A percentile compares a stretch with the other conserved stretches of the same genome.
Conservation (phyloP, 2,329 filamentous ascomycete species). For the Fusarium acutatum region DNA sequence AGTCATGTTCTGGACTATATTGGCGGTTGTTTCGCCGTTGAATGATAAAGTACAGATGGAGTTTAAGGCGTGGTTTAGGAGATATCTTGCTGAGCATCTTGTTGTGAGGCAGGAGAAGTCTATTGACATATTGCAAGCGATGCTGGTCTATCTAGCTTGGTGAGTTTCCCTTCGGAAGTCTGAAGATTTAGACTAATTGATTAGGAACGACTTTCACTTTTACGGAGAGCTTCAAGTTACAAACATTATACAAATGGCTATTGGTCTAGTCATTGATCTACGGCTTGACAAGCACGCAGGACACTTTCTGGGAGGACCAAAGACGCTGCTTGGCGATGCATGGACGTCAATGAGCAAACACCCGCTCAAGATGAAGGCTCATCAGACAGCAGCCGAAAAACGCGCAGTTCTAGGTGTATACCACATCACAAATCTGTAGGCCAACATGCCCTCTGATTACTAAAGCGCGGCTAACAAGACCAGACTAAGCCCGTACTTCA, state of each 20-base stretch:
- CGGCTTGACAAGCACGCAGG: slow-evolving; percentile 46
- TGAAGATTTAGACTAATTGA: not conserved
- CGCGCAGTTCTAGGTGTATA: slow-evolving; percentile 53
- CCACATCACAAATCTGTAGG: slow-evolving; percentile 49
- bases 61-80: slow-evolving; percentile 48
- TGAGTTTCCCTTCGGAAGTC: slow-evolving; percentile 30
- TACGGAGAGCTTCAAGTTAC: slow-evolving; percentile 50
- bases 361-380: slow-evolving; percentile 9
- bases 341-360: slow-evolving; percentile 36
- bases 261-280: slow-evolving; percentile 50
- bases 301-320: slow-evolving; percentile 33
- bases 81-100: slow-evolving; percentile 49
- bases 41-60: slow-evolving; percentile 43
- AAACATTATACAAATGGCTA: slow-evolving; percentile 50
- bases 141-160: slow-evolving; percentile 51
- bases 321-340: slow-evolving; percentile 46
- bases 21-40: slow-evolving; percentile 47
- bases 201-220: slow-evolving; percentile 52
- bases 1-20: slow-evolving; percentile 51
- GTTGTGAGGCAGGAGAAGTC: slow-evolving; percentile 49
- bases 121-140: slow-evolving; percentile 50
- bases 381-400: slow-evolving; percentile 49
- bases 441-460: rapidly evolving
- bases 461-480: not conserved
- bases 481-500: slow-evolving; percentile 38